These are phyloP conservation scores for Aspergillus alliaceus DNA, from an alignment of 2,329 filamentous ascomycete species.

Conservation along the genomic window DNA sequence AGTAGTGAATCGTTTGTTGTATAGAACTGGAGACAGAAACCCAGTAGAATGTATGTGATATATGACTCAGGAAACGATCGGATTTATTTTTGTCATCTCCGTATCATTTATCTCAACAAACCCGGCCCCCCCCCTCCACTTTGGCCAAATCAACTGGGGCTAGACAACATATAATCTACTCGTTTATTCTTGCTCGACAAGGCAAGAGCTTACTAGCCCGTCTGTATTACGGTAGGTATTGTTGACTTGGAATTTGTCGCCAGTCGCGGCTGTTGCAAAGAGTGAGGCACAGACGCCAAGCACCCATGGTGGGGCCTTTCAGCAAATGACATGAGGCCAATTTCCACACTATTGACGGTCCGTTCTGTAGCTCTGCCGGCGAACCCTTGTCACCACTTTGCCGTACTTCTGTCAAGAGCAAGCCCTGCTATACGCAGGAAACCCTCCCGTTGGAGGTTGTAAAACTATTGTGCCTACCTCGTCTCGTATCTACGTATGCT, in stretches of 20 bases:
- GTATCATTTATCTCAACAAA: too few species aligned
- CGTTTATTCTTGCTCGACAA: not conserved
- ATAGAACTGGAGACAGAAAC: not conserved
- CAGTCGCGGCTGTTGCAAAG: slow-evolving; percentile 24
- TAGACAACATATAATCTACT: not conserved
- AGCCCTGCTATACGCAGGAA: not conserved
- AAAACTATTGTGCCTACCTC: too few species aligned
- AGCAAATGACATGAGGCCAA: slow-evolving; percentile 9
- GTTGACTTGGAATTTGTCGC: slow-evolving; percentile 20
- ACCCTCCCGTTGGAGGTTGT: not conserved
- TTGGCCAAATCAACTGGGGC: not conserved
- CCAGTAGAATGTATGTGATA: not conserved
- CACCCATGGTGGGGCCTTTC: not conserved
- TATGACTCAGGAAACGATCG: too few species aligned
- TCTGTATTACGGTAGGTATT: not conserved
- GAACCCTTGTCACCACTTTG: slow-evolving; percentile 9
- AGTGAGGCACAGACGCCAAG: slow-evolving; percentile 8
- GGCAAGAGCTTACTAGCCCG: not conserved
- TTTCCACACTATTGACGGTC: slow-evolving; percentile 20
- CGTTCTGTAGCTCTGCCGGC: slow-evolving; percentile 18
- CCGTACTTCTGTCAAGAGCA: not conserved
- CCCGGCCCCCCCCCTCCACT: too few species aligned
- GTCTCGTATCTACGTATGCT: too few species aligned
- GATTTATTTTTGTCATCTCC: too few species aligned
- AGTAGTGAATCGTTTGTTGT: not conserved